These are phyloP conservation scores for Wickerhamomyces hampshirensis DNA, from an alignment of 805 yeast species.

Conservation along the genomic window DNA sequence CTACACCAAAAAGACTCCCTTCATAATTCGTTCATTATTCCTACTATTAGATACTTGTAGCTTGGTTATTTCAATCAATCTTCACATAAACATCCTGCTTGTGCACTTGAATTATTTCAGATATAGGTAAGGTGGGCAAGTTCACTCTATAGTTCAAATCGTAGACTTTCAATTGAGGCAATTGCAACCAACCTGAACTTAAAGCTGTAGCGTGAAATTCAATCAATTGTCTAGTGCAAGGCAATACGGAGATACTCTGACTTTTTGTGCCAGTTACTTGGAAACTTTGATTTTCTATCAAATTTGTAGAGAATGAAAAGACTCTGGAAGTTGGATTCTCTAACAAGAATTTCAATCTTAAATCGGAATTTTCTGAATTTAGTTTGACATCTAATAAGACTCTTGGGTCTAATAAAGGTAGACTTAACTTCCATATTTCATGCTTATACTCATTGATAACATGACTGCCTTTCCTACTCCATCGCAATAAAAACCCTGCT, in stretches of 20 bases:
- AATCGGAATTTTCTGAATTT: conserved; percentile 10
- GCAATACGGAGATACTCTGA: conserved; percentile 38
- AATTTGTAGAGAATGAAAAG: conserved; percentile 53
- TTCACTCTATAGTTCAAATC: conserved; percentile 66
- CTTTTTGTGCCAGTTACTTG: conserved; percentile 32
- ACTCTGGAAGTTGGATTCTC: conserved; percentile 75
- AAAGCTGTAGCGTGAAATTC: conserved; percentile 27
- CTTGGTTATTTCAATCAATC: conserved; percentile 4
- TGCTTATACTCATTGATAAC: conserved; percentile 28
- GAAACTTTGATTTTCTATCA: conserved; percentile 33
- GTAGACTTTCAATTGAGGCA: conserved; percentile 62
- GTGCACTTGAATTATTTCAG: conserved; percentile 24
- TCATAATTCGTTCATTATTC: too few relatives aligned
- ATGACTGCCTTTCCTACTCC: conserved; percentile 28
- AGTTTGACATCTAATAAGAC: conserved; percentile 41
- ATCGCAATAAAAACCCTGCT: conserved; percentile 25
- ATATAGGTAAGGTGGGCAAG: conserved; percentile 45
- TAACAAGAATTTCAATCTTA: conserved; percentile 43
- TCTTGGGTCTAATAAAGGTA: conserved; percentile 70
- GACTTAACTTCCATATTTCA: conserved; percentile 43
- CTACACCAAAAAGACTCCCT: too few relatives aligned
- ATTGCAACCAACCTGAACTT: conserved; percentile 25
- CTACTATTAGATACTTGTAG: too few relatives aligned
- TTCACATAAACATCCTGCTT: conserved; percentile 23
- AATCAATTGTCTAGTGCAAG: conserved; percentile 48